Evolutionary conservation across 805 yeast genomes (phyloP).

Genomic region (Nakazawaea molendinolei): DNA sequence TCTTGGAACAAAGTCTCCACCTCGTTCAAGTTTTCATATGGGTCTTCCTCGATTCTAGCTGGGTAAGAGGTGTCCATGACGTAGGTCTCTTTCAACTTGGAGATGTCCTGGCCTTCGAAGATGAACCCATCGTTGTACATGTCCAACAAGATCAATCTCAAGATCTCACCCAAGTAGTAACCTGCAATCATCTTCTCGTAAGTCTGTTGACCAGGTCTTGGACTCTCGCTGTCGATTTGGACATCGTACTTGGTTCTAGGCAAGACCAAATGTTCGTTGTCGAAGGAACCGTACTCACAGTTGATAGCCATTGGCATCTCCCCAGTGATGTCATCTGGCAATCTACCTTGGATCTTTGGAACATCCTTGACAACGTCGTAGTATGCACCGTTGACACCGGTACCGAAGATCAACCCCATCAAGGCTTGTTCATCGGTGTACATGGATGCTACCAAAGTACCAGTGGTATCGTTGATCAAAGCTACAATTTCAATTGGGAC

Average conservation of each 20-base stretch:
- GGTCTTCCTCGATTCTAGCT: slow-evolving; percentile 82
- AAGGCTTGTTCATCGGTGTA: slow-evolving; percentile 83
- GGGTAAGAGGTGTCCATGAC: slow-evolving; percentile 87
- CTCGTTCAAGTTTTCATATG: slow-evolving; percentile 73
- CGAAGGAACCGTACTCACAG: slow-evolving; percentile 98
- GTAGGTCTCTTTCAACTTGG: slow-evolving; percentile 56
- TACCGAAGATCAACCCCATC: slow-evolving; percentile 96
- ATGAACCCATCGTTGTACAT: slow-evolving; percentile 56
- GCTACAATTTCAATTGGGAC: slow-evolving; percentile 88
- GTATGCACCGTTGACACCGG: slow-evolving; percentile 97
- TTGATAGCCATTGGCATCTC: slow-evolving; percentile 88
- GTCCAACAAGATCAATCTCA: slow-evolving; percentile 76
- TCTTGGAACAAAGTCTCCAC: slow-evolving; percentile 60
- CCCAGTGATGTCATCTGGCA: slow-evolving; percentile 54
- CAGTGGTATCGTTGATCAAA: slow-evolving; percentile 93
- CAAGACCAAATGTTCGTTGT: slow-evolving; percentile 74
- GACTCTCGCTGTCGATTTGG: slow-evolving; percentile 75
- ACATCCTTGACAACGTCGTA: slow-evolving; percentile 68
- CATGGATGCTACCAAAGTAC: slow-evolving; percentile 92
- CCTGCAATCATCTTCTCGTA: slow-evolving; percentile 98
- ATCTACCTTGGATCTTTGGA: slow-evolving; percentile 73
- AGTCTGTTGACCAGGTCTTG: slow-evolving; percentile 93
- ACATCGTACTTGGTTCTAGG: slow-evolving; percentile 90
- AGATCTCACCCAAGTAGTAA: slow-evolving; percentile 87
- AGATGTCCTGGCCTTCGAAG: slow-evolving; percentile 63